A percentile compares a stretch with the other conserved stretches of the same genome.
These are phyloP conservation scores for Myochromella boudieri DNA, from an alignment of 768 basidiomycete species.

Conservation along the genomic window DNA sequence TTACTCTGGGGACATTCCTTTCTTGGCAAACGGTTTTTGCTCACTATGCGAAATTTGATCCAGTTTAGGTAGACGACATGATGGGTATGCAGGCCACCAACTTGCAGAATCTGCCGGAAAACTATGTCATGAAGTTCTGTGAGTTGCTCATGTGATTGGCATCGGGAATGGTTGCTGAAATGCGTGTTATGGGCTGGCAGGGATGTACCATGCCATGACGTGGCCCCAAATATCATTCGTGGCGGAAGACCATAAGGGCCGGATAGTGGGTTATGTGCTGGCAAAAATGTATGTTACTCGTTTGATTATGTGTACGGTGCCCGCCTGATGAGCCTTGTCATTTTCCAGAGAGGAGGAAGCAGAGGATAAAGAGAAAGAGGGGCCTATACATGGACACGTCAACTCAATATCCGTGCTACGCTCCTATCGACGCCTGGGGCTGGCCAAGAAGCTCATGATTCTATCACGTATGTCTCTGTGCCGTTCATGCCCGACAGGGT, in stretches of 20 bases:
- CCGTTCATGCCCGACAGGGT: not conserved
- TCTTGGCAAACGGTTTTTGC: not conserved
- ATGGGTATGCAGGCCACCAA: slow-evolving; percentile 94
- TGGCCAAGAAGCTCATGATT: slow-evolving; percentile 93
- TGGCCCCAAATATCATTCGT: slow-evolving; percentile 96
- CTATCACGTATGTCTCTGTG: slow-evolving; percentile 70
- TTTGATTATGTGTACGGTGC: not conserved
- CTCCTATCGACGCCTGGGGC: slow-evolving; percentile 84
- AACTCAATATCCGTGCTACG: slow-evolving; percentile 95
- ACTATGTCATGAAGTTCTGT: slow-evolving; percentile 85
- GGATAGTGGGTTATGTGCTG: slow-evolving; percentile 93
- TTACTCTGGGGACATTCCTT: not conserved
- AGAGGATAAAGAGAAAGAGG: slow-evolving; percentile 56
- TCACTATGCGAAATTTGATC: slow-evolving; percentile 1
- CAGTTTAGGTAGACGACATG: slow-evolving; percentile 76
- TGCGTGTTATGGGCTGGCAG: slow-evolving; percentile 34
- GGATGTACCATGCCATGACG: slow-evolving; percentile 86
- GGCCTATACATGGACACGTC: slow-evolving; percentile 78
- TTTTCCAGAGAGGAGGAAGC: slow-evolving; percentile 32
- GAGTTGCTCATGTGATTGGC: slow-evolving; percentile 19
- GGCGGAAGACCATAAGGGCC: slow-evolving; percentile 85
- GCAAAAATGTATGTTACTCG: slow-evolving; percentile 76
- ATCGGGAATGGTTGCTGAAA: not conserved
- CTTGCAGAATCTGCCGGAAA: slow-evolving; percentile 90
- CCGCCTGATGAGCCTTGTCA: not conserved